Percentiles rank a stretch among this genome's conserved stretches.
Conservation (phyloP, 495 filamentous ascomycete genomes). For the Bathelium albidoporum region DNA sequence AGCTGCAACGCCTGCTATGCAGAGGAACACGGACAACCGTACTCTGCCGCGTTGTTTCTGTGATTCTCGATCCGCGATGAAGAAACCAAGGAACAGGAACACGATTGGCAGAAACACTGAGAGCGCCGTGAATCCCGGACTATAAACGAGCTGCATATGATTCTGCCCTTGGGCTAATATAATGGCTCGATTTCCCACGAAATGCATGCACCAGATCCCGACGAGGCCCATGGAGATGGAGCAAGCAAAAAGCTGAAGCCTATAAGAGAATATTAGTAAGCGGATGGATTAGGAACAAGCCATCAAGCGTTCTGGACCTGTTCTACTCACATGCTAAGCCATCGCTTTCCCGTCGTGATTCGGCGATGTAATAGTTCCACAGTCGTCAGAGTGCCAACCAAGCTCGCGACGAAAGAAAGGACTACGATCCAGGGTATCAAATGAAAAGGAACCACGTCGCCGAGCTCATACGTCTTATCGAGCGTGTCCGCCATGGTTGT, state of each 20-base stretch:
- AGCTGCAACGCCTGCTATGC: conserved; percentile 53
- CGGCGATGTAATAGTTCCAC: conserved; percentile 72
- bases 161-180: conserved; percentile 50
- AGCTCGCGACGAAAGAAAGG: conserved; percentile 68
- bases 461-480: conserved; percentile 9
- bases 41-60: conserved; percentile 34
- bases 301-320: not conserved
- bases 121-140: conserved; percentile 55
- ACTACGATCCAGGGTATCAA: conserved; percentile 57
- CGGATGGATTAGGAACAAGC: not conserved
- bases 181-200: conserved; percentile 73
- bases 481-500: not conserved
- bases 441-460: conserved; percentile 39
- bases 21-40: conserved; percentile 21
- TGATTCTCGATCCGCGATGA: conserved; percentile 35
- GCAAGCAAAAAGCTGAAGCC: conserved; percentile 60
- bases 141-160: conserved; percentile 63
- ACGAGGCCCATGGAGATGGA: conserved; percentile 72
- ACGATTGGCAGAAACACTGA: conserved; percentile 75
- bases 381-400: conserved; percentile 64
- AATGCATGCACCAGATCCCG: conserved; percentile 81
- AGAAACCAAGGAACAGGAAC: conserved; percentile 64
- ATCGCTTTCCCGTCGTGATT: conserved; percentile 29
- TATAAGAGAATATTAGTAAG: conserved; percentile 24
- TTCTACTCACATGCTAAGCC: conserved; percentile 23